phyloP scores from a whole-genome alignment of 2,329 filamentous ascomycete species.

The Botrytis galanthina region DNA sequence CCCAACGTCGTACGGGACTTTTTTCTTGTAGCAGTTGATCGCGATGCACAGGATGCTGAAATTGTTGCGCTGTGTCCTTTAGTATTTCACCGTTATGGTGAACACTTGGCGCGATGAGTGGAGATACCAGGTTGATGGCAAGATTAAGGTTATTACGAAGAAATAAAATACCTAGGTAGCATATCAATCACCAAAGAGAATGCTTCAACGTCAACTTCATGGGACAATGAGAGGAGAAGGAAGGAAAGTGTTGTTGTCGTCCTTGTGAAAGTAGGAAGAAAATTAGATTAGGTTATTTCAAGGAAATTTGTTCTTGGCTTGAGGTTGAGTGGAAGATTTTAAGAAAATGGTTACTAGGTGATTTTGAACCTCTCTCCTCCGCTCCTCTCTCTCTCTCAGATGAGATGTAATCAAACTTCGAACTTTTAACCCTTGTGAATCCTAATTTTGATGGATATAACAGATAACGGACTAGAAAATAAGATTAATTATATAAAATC shows the following conservation, averaged over 20 bases:
- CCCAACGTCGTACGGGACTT: slow-evolving; percentile 16
- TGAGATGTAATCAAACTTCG: slow-evolving; percentile 13
- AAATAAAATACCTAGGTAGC: not conserved
- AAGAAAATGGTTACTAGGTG: not conserved
- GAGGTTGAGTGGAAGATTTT: not conserved
- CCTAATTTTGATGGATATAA: not conserved
- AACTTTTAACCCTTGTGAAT: not conserved
- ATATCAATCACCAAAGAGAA: slow-evolving; percentile 6
- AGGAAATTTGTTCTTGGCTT: slow-evolving; percentile 20
- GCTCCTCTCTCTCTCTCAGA: not conserved
- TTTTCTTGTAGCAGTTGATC: not conserved
- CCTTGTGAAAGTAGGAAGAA: not conserved
- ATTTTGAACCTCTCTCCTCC: not conserved
- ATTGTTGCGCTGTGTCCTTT: slow-evolving; percentile 21
- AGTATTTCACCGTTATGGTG: slow-evolving; percentile 17
- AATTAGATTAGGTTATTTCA: not conserved
- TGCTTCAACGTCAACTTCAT: slow-evolving; percentile 1
- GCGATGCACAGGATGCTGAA: slow-evolving; percentile 16
- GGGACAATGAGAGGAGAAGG: not conserved
- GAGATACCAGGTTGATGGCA: slow-evolving; percentile 12
- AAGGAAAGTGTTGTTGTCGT: not conserved
- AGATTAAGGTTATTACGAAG: slow-evolving; percentile 8
- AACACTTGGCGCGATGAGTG: slow-evolving; percentile 22
- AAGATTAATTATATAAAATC: not conserved
- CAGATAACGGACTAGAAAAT: not conserved